Conservation (phyloP, 306 rosid species). For the Biancaea sappan region DNA sequence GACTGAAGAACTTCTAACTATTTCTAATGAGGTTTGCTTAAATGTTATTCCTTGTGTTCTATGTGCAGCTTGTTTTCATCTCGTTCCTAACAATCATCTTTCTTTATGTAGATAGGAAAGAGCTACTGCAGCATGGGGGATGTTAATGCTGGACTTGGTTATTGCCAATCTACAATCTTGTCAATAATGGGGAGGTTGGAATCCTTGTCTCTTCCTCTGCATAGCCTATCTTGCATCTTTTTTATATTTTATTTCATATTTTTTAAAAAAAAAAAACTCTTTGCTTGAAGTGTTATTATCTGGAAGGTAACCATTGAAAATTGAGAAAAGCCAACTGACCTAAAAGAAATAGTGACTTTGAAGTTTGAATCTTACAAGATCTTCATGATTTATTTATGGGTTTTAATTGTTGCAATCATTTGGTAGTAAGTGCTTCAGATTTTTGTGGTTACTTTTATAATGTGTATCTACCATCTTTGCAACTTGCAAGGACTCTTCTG, state of each 20-base stretch:
- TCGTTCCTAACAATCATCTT: slow-evolving; percentile 32
- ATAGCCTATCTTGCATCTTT: slow-evolving; percentile 6
- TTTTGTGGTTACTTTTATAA: not conserved
- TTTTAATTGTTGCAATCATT: not conserved
- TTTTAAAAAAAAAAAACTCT: slow-evolving; percentile 7
- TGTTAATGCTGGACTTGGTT: slow-evolving; percentile 37
- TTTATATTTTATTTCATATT: not conserved
- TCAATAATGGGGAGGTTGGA: slow-evolving; percentile 71
- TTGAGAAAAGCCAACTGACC: slow-evolving; percentile 13
- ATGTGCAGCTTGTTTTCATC: not conserved
- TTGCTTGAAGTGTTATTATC: slow-evolving; percentile 21
- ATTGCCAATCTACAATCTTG: slow-evolving; percentile 40
- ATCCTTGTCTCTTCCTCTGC: slow-evolving; percentile 16
- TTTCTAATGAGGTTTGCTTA: slow-evolving; percentile 67
- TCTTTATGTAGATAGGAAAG: slow-evolving; percentile 51
- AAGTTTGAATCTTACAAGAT: not conserved
- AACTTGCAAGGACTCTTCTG: not conserved
- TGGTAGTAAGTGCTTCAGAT: not conserved
- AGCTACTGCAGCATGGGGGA: slow-evolving; percentile 53
- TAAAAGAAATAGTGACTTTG: slow-evolving; percentile 21
- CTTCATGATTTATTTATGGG: not conserved
- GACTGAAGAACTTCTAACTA: slow-evolving; percentile 55
- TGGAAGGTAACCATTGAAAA: slow-evolving; percentile 4
- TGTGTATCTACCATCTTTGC: not conserved
- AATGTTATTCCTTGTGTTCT: not conserved